A percentile compares a stretch with the other conserved stretches of the same genome.
phyloP scores from a whole-genome alignment of 495 filamentous ascomycete species.

The Hypoxylon intermedium region DNA sequence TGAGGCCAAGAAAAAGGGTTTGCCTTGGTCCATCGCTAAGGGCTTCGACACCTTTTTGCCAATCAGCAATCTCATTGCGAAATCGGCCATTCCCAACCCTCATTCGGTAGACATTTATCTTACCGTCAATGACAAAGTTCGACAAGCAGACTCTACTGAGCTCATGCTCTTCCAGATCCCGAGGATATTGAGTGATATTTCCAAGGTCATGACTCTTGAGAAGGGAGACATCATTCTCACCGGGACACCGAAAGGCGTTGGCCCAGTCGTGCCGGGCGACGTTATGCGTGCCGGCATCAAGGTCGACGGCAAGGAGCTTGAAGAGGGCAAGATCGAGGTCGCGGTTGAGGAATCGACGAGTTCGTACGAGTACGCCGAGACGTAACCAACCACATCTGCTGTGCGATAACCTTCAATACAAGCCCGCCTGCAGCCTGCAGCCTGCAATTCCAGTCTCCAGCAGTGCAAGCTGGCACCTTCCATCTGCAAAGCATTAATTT shows the following conservation, averaged over 20 bases:
- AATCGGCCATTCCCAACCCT: conserved; percentile 80
- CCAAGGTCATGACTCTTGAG: conserved; percentile 91
- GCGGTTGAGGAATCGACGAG: conserved; percentile 71
- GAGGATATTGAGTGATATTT: conserved; percentile 86
- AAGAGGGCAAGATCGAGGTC: conserved; percentile 87
- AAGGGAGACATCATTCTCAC: conserved; percentile 91
- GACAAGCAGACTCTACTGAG: conserved; percentile 83
- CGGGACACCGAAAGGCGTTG: conserved; percentile 96
- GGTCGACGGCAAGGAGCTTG: conserved; percentile 81
- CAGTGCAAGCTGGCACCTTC: too few species aligned
- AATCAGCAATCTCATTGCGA: conserved; percentile 77
- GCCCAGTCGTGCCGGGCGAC: conserved; percentile 83
- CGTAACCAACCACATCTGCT: conserved; percentile 46
- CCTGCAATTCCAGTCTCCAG: too few species aligned
- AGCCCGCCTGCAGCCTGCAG: too few species aligned
- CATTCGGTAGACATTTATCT: conserved; percentile 86
- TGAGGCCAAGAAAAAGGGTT: conserved; percentile 92
- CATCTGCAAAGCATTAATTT: conserved; percentile 17
- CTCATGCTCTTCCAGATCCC: conserved; percentile 94
- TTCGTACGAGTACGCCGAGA: conserved; percentile 66
- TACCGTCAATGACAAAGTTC: conserved; percentile 73
- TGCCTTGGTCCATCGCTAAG: conserved; percentile 96
- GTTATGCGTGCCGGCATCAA: conserved; percentile 85
- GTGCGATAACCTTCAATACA: neutral
- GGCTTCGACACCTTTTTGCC: conserved; percentile 98